phyloP scores from a whole-genome alignment of 2,329 filamentous ascomycete genomes.

The Cercospora sojina region DNA sequence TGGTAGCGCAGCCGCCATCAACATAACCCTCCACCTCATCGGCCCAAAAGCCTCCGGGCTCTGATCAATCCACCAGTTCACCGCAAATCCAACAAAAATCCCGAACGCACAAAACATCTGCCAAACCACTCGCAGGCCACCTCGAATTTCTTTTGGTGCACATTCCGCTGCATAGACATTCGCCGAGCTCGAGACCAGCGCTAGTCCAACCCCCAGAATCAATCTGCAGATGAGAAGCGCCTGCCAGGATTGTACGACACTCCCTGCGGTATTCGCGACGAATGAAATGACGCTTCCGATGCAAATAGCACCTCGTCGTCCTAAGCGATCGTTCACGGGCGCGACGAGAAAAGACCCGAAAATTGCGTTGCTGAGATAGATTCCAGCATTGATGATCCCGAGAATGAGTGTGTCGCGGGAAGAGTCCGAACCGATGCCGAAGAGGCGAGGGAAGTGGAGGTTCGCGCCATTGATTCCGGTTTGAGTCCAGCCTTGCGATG shows the following conservation, averaged over 20 bases:
- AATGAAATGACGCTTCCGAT: neutral
- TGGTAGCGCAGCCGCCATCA: neutral
- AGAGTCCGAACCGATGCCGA: slow-evolving; percentile 25
- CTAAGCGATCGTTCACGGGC: neutral
- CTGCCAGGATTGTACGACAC: neutral
- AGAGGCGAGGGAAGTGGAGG: slow-evolving; percentile 29
- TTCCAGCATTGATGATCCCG: neutral
- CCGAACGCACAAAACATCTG: neutral
- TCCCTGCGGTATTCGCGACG: neutral
- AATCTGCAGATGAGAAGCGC: neutral
- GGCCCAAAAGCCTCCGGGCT: neutral
- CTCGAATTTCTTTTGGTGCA: neutral
- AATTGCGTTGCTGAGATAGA: neutral
- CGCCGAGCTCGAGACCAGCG: neutral
- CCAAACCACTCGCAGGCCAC: neutral
- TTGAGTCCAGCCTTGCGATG: neutral
- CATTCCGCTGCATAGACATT: neutral
- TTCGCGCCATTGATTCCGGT: slow-evolving; percentile 29
- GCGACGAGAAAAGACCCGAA: neutral
- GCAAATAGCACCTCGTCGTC: neutral
- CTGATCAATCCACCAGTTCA: neutral
- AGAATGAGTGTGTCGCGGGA: slow-evolving; percentile 36
- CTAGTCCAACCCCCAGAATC: neutral
- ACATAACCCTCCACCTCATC: neutral
- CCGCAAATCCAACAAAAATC: neutral